These are phyloP conservation scores for Annulohypoxylon maeteangense DNA, from an alignment of 495 filamentous ascomycete genomes.

Conservation along the genomic window DNA sequence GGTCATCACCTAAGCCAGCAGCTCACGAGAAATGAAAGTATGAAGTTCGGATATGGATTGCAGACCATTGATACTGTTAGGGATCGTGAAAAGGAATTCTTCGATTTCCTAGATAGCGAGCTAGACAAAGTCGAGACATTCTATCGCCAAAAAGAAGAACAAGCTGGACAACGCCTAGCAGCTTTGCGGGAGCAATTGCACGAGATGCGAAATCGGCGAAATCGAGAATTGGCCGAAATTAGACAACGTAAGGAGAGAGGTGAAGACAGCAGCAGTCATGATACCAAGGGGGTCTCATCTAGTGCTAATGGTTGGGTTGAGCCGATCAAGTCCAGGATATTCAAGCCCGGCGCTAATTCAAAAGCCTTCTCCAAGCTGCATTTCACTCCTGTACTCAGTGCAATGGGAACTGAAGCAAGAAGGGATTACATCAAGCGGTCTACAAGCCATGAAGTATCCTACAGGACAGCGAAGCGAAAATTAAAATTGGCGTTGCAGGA, in stretches of 20 bases:
- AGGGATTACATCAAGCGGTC: constrained; percentile 74
- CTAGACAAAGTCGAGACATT: constrained; percentile 88
- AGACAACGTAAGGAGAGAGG: constrained; percentile 47
- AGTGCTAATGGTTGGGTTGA: constrained; percentile 52
- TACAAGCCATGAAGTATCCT: constrained; percentile 71
- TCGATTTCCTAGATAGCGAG: constrained; percentile 78
- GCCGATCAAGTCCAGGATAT: constrained; percentile 55
- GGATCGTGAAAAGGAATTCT: constrained; percentile 77
- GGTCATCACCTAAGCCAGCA: constrained; percentile 21
- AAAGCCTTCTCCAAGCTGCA: constrained; percentile 55
- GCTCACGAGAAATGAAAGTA: constrained; percentile 26
- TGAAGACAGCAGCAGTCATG: constrained; percentile 39
- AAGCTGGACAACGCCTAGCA: constrained; percentile 75
- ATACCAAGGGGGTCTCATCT: constrained; percentile 37
- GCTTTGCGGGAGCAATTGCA: constrained; percentile 83
- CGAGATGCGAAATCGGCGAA: constrained; percentile 83
- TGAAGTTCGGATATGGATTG: constrained; percentile 41
- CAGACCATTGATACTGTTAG: constrained; percentile 60
- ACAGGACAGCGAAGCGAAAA: constrained; percentile 86
- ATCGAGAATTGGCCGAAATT: constrained; percentile 70
- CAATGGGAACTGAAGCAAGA: constrained; percentile 51
- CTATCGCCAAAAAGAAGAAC: constrained; percentile 83
- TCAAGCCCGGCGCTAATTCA: constrained; percentile 60
- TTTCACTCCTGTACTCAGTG: constrained; percentile 52
- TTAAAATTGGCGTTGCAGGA: constrained; percentile 90